Conservation (phyloP, 1,284 basidiomycete species). For the Ceratobasidium sp. region DNA sequence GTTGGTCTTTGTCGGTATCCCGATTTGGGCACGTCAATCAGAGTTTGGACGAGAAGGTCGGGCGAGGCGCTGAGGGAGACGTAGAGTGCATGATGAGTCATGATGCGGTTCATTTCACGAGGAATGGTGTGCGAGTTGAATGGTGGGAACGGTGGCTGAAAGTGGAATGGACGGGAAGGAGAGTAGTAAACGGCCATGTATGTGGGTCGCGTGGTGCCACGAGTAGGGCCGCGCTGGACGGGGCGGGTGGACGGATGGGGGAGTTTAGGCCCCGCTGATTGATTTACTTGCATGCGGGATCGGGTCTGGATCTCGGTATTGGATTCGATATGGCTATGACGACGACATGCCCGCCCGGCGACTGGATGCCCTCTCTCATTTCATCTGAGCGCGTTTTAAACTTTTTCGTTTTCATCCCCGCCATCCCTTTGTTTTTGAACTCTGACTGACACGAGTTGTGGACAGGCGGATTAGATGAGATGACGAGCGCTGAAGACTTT, state of each 20-base stretch:
- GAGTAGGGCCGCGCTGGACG: neutral
- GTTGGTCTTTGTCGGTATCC: neutral
- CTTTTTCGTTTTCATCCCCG: conserved; percentile 6
- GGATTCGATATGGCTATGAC: neutral
- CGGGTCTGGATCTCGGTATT: neutral
- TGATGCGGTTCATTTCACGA: neutral
- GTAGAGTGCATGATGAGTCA: neutral
- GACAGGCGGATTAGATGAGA: conserved; percentile 79
- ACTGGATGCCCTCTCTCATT: conserved; percentile 1
- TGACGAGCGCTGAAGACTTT: conserved; percentile 93
- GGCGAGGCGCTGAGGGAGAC: neutral
- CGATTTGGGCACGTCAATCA: no score
- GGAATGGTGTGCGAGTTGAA: neutral
- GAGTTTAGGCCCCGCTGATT: conserved; percentile 35
- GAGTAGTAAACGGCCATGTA: no score
- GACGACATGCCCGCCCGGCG: no score
- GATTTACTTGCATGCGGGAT: conserved; percentile 5
- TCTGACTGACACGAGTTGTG: neutral
- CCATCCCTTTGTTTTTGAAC: neutral
- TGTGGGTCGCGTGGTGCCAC: neutral
- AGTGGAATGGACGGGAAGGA: neutral
- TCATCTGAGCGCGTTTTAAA: neutral
- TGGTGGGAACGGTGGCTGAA: neutral
- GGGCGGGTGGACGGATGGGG: neutral
- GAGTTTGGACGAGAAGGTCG: neutral